A percentile compares a stretch with the other conserved stretches of the same genome.
These are phyloP conservation scores for Phytophthora fragariae DNA, from an alignment of 352 stramenopile species.

Conservation along the genomic window DNA sequence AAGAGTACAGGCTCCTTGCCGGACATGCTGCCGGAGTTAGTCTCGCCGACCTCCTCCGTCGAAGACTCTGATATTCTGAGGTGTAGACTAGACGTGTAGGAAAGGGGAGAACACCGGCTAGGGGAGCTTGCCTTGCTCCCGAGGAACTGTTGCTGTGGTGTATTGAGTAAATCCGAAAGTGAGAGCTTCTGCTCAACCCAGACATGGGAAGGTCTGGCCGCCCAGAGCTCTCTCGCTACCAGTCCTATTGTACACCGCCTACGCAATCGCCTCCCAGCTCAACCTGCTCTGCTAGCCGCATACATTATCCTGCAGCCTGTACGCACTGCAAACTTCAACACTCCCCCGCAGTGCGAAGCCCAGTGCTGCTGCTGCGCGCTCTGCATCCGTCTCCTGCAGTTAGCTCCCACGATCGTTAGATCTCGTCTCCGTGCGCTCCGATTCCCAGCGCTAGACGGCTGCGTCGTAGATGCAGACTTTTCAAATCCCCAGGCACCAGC, in stretches of 20 bases:
- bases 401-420: slow-evolving; percentile 5
- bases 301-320: neutral
- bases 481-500: slow-evolving; percentile 6
- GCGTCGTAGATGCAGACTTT: slow-evolving; percentile 1
- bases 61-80: too few relatives aligned
- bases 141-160: neutral
- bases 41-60: too few relatives aligned
- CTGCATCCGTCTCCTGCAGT: neutral
- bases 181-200: neutral
- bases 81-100: too few relatives aligned
- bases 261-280: neutral
- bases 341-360: slow-evolving; percentile 11
- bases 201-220: neutral
- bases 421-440: neutral
- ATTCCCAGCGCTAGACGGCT: neutral
- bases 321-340: slow-evolving; percentile 1
- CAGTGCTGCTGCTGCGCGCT: slow-evolving; percentile 4
- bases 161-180: neutral
- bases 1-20: too few relatives aligned
- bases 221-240: neutral
- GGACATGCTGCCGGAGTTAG: too few relatives aligned
- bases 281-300: neutral
- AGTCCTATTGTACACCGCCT: neutral
- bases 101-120: neutral
- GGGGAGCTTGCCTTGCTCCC: neutral